Evolutionary conservation across 148 eudicot species (phyloP), one percentile per base, ranked within the genome.

Genomic region (Rhododendron ferrugineum): DNA sequence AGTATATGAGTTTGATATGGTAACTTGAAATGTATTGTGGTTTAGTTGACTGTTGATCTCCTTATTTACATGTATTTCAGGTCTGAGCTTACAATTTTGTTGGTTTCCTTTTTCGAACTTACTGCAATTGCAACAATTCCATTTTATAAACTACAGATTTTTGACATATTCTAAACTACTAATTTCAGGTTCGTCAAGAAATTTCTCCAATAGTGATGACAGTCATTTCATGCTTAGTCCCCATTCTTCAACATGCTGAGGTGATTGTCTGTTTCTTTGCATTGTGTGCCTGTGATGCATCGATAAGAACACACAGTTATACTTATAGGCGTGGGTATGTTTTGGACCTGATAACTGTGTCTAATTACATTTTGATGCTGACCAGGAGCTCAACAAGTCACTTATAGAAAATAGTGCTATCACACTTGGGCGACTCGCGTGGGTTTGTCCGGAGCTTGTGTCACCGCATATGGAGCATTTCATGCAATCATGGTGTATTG

Each of bases 401-500:
- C 94, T 97, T 7, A 84, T 93, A 78, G 99, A 97, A 87, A 97
- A 97, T 87, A 93, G 96, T 88, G 97, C 98, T 30, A 97, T 95
- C 85, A 95, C 98, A 26, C 96, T 95, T 84, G 99, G 99, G 80
- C 93, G 99, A 81, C 92, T 97, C 85, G 98, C 98, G 2, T 97
- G 96, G 96, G 99, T 93, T 74, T 97, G 98, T 90, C 99, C 99
- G 36, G 98, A 95, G 86, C 92, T 93, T 87, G 96, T 97, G 73
- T 89, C 99, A 75, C 98, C 98, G 23, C 96, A 94, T 86, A 95
- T 97, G 98, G 98, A 94, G 88, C 98, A 95, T 90, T 97, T 97
- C 84, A 89, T 97, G 94, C 98, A 95, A 87, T 84, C 96, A 44
- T 97, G 99, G 99, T 97, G 98, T 87, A 85, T 72, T 87, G 98